Evolutionary conservation across 2,329 filamentous ascomycete genomes (phyloP).

Genomic region (Apiospora marii): DNA sequence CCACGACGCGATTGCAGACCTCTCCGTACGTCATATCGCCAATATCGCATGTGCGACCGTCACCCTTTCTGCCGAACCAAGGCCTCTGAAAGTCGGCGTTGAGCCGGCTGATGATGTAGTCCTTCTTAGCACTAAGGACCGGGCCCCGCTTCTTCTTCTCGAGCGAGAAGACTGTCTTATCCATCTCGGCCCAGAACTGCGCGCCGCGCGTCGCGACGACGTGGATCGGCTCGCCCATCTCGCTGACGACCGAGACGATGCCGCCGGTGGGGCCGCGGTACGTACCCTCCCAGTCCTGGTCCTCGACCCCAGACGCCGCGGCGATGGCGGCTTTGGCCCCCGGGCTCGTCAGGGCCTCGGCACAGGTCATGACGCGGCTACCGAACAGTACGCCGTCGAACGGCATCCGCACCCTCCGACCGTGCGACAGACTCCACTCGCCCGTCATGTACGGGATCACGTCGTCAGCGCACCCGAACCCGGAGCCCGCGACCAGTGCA

Average conservation of each 20-base stretch:
- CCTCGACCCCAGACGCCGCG: conserved; percentile 49
- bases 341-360: conserved; percentile 52
- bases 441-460: conserved; percentile 56
- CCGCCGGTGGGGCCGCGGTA: conserved; percentile 46
- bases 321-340: conserved; percentile 54
- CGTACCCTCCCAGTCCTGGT: conserved; percentile 54
- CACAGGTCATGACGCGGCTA: conserved; percentile 56
- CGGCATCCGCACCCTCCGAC: conserved; percentile 52
- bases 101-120: conserved; percentile 53
- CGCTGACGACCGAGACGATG: conserved; percentile 40
- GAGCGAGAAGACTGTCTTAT: conserved; percentile 41
- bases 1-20: conserved; percentile 52
- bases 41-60: conserved; percentile 51
- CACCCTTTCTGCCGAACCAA: conserved; percentile 54
- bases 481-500: conserved; percentile 54
- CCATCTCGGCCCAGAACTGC: conserved; percentile 47
- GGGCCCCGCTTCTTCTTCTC: conserved; percentile 46
- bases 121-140: conserved; percentile 50
- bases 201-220: conserved; percentile 48
- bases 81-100: conserved; percentile 58
- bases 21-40: conserved; percentile 57
- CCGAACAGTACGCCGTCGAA: conserved; percentile 55
- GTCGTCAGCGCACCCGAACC: conserved; percentile 55
- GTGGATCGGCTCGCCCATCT: conserved; percentile 50
- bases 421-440: conserved; percentile 50